Base-by-base conservation (phyloP, 257 asterid genomes). In the Orobanche coerulescens region DNA sequence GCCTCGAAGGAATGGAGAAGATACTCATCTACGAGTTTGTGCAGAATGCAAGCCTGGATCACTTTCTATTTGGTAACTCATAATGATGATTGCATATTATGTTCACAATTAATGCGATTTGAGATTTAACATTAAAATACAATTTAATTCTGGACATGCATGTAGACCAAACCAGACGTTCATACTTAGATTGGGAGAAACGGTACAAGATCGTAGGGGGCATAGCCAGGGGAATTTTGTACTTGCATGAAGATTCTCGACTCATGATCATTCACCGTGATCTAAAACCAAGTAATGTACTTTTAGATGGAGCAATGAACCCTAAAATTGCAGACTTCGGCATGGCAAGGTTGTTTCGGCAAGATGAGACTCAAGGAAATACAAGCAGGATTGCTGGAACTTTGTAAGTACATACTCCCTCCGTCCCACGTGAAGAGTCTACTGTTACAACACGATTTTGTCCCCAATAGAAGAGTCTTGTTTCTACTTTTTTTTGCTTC, bases 241-340 rank as follows among this genome's bases (percentile, higher is more conserved):
- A 75, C 51, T 72, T 81, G 13, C 78, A 75, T n/a, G 78, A 73
- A 20, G 87, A 80, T 43, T 80, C 86, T 22, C 68, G 73, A 30
- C 51, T 72, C 23, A 61, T 51, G 48, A 79, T 84, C 47, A 67
- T 81, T 50, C 92, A 81, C 4, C 84, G 84, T 5, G 84, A 79
- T 50, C 66, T 79, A 7, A 81, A 77, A 62, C 74, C 77, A 0
- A 69, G 78, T 25, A 84, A 81, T 19, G 11, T 81, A 58, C 76
- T 81, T 8, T 22, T 81, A 25, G 86, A 79, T 30, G 73, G 33
- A 15, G 72, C 79, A 0, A 73, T 81, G 88, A 77, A 73, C n/a
- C 77, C 86, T 0, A 84, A 81, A 73, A 81, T 84, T 3, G 71
- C 81, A 5, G 92, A 81, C 64, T 81, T 81, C 55, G 92, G 88